phyloP scores from a whole-genome alignment of 257 asterid species.

The Ballota nigra region DNA sequence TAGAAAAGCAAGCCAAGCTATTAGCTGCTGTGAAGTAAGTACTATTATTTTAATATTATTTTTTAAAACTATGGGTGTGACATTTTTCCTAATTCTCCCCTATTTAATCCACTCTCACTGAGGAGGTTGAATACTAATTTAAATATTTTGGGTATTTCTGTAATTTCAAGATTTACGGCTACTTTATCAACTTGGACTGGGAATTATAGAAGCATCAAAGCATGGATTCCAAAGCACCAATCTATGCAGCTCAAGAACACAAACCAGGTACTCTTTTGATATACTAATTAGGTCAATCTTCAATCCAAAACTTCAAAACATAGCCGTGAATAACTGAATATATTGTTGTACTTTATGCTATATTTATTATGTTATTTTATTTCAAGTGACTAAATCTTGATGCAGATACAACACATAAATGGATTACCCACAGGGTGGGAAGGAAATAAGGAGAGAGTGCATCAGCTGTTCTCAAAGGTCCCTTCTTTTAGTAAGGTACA shows the following conservation, averaged over 20 bases:
- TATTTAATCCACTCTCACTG: no score
- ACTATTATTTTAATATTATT: no score
- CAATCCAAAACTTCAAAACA: no score
- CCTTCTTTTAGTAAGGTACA: conserved; percentile 78
- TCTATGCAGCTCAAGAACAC: conserved; percentile 85
- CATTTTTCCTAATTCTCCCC: no score
- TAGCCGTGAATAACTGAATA: no score
- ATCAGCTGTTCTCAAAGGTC: conserved; percentile 71
- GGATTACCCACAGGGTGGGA: conserved; percentile 83
- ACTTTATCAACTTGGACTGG: conserved; percentile 87
- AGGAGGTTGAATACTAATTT: not conserved
- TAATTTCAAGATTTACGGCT: conserved; percentile 50
- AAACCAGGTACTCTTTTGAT: conserved; percentile 61
- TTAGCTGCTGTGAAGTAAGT: conserved; percentile 76
- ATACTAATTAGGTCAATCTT: no score
- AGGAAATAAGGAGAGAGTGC: conserved; percentile 60
- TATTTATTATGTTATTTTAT: no score
- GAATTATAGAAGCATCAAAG: conserved; percentile 75
- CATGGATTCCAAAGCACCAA: conserved; percentile 86
- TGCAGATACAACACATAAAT: conserved; percentile 64
- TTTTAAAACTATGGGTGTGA: no score
- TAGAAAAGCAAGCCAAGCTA: conserved; percentile 51
- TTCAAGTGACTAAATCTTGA: no score
- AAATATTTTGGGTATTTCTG: not conserved
- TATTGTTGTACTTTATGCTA: no score